phyloP scores from a whole-genome alignment of 495 filamentous ascomycete genomes.

The Bombardia bombarda region DNA sequence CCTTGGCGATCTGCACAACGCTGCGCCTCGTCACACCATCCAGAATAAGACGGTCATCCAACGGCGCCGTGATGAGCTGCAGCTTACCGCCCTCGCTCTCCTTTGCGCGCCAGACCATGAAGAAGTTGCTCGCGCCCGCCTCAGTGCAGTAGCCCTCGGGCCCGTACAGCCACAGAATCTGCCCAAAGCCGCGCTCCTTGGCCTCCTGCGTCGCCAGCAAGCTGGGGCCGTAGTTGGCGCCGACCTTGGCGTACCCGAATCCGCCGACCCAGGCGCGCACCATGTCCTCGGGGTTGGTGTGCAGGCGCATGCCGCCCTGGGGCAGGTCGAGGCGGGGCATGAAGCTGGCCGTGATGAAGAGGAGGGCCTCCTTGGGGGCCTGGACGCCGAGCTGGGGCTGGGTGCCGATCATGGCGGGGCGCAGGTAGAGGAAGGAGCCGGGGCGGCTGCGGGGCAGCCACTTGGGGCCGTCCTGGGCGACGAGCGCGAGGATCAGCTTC shows the following conservation, averaged over 20 bases:
- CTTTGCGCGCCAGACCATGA: conserved; percentile 68
- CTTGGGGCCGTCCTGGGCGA: conserved; percentile 61
- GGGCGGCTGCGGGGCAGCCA: conserved; percentile 69
- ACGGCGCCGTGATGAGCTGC: conserved; percentile 74
- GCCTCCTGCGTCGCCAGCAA: conserved; percentile 71
- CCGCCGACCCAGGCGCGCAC: conserved; percentile 90
- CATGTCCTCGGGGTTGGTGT: conserved; percentile 67
- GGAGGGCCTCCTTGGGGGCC: conserved; percentile 69
- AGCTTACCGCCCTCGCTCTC: conserved; percentile 51
- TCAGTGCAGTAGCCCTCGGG: conserved; percentile 70
- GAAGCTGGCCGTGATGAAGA: conserved; percentile 70
- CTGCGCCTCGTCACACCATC: conserved; percentile 76
- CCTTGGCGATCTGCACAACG: conserved; percentile 63
- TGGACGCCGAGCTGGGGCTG: conserved; percentile 74
- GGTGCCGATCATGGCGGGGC: conserved; percentile 80
- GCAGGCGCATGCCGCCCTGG: conserved; percentile 60
- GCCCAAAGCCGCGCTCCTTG: conserved; percentile 61
- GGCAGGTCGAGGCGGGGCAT: conserved; percentile 58
- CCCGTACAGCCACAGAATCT: conserved; percentile 90
- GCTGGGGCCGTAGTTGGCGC: conserved; percentile 84
- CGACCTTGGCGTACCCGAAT: conserved; percentile 83
- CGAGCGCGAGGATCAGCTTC: conserved; percentile 63
- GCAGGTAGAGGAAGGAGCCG: conserved; percentile 63
- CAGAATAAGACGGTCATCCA: conserved; percentile 75
- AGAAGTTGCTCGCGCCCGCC: conserved; percentile 90